phyloP scores from a whole-genome alignment of 345 rosid genomes.

The Cardiospermum halicacabum region DNA sequence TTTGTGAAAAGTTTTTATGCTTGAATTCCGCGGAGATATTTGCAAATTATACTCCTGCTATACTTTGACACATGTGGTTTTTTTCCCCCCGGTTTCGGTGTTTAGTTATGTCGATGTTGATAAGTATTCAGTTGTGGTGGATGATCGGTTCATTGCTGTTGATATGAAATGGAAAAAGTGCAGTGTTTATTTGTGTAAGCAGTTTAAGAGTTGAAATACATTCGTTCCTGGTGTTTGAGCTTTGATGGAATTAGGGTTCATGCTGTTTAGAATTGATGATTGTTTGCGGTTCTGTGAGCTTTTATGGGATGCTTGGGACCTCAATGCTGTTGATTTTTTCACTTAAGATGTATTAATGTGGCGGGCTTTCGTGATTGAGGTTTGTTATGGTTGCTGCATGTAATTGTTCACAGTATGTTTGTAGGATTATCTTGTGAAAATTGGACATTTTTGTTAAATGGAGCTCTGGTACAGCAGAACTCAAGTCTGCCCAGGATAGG shows the following conservation, averaged over 20 bases:
- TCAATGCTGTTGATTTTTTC: not conserved
- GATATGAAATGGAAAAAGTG: not conserved
- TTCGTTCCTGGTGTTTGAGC: not conserved
- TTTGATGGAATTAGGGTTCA: slow-evolving; percentile 5
- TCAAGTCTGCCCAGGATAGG: too few species aligned
- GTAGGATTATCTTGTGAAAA: not conserved
- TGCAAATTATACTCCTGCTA: not conserved
- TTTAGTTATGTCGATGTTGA: not conserved
- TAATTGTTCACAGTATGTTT: not conserved
- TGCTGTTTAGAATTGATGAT: not conserved
- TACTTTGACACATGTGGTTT: not conserved
- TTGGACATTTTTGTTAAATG: not conserved
- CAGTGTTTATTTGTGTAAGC: not conserved
- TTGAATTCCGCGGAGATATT: not conserved
- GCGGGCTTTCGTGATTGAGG: too few species aligned
- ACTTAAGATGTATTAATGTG: not conserved
- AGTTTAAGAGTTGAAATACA: not conserved
- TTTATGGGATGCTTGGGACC: not conserved
- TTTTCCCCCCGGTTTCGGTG: not conserved
- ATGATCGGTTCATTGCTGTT: not conserved
- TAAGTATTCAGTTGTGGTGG: not conserved
- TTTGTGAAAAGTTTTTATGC: not conserved
- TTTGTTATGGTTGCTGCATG: not conserved
- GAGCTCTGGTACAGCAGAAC: not conserved
- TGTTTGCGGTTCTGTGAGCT: not conserved